phyloP scores from a whole-genome alignment of 768 basidiomycete species.

The Phaeotremella fagi region DNA sequence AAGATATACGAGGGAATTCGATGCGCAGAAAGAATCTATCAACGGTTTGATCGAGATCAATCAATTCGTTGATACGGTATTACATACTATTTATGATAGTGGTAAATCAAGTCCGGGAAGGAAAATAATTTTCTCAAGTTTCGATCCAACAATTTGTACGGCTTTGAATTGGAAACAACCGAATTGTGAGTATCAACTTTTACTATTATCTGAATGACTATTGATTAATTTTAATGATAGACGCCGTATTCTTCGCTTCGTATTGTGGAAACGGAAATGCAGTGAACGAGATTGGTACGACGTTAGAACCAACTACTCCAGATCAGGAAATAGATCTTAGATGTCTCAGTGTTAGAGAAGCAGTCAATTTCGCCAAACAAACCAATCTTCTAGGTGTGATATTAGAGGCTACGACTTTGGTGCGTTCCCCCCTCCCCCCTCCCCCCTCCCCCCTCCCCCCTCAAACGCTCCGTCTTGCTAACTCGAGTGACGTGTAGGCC shows the following conservation, averaged over 20 bases:
- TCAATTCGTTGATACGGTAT: constrained; percentile 72
- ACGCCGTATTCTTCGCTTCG: constrained; percentile 86
- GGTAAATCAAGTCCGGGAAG: constrained; percentile 56
- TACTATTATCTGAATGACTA: not conserved
- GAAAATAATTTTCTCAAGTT: constrained; percentile 86
- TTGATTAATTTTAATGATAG: constrained; percentile 8
- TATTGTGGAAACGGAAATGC: constrained; percentile 76
- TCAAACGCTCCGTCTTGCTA: not conserved
- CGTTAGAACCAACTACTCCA: constrained; percentile 27
- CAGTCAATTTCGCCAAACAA: constrained; percentile 84
- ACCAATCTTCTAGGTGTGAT: constrained; percentile 92
- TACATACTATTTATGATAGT: constrained; percentile 73
- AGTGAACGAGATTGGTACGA: constrained; percentile 27
- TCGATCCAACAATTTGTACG: constrained; percentile 80
- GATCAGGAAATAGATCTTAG: constrained; percentile 51
- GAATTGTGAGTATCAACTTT: constrained; percentile 61
- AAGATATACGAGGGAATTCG: constrained; percentile 63
- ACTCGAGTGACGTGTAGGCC: constrained; percentile 53
- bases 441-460: constrained; percentile 3
- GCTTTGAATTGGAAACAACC: constrained; percentile 99
- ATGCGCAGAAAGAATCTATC: constrained; percentile 52
- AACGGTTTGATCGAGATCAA: constrained; percentile 67
- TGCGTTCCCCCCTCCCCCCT: constrained; percentile 50
- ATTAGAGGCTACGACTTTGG: constrained; percentile 79
- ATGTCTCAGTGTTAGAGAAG: constrained; percentile 71